Conservation (phyloP, 1,284 basidiomycete genomes). For the Moesziomyces antarcticus region DNA sequence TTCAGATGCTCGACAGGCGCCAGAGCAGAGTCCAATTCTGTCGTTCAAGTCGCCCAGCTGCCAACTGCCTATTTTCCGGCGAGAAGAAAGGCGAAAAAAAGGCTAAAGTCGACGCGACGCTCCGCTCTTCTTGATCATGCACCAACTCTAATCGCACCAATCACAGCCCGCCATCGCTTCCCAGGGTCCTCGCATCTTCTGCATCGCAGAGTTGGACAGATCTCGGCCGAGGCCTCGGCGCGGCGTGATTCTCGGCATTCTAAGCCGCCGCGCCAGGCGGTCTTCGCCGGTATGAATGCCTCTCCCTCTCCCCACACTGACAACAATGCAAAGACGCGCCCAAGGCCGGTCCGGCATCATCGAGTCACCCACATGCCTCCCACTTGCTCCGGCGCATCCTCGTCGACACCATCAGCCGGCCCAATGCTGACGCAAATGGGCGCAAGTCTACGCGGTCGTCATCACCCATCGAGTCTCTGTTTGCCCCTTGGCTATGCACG, state of each 20-base stretch:
- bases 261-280: conserved; percentile 2
- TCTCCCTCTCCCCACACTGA: neutral
- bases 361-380: neutral
- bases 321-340: neutral
- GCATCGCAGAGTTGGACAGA: conserved; percentile 13
- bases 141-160: conserved; percentile 47
- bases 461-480: no score
- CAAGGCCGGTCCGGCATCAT: conserved; percentile 1
- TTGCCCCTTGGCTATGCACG: no score
- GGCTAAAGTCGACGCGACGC: conserved; percentile 14
- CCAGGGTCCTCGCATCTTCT: conserved; percentile 24
- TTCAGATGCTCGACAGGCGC: conserved; percentile 12
- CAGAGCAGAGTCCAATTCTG: neutral
- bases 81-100: conserved; percentile 1
- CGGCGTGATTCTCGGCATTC: conserved; percentile 14
- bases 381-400: no score
- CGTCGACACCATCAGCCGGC: no score
- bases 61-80: no score
- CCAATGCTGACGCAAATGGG: no score
- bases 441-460: no score
- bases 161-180: conserved; percentile 30
- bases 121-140: conserved; percentile 5
- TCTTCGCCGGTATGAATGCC: conserved; percentile 15
- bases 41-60: neutral
- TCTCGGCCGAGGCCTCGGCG: conserved; percentile 22